Percentiles rank a stretch among this genome's conserved stretches.
These are phyloP conservation scores for Cladosporium cucumerinum DNA, from an alignment of 2,329 filamentous ascomycete species.

Conservation along the genomic window DNA sequence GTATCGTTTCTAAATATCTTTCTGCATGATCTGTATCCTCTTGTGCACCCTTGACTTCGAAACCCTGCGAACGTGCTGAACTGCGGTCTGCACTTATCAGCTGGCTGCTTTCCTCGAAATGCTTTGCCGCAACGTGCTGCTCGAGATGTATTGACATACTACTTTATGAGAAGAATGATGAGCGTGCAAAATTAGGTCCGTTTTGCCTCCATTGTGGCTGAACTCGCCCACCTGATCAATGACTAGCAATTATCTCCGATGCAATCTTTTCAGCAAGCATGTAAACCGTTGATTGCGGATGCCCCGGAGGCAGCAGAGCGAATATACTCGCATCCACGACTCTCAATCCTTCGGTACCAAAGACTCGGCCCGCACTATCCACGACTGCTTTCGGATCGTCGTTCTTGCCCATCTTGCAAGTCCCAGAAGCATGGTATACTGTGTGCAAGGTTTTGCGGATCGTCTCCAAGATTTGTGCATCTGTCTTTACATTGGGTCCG, in stretches of 20 bases:
- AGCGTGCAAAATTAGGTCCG: too few relatives aligned
- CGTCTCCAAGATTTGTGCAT: slow-evolving; percentile 16
- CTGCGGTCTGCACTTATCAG: too few relatives aligned
- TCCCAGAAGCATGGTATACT: slow-evolving; percentile 18
- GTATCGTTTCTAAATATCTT: too few relatives aligned
- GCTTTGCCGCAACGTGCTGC: too few relatives aligned
- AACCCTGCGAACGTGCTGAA: too few relatives aligned
- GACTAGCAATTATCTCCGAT: not conserved
- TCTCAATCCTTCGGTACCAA: slow-evolving; percentile 23
- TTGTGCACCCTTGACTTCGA: too few relatives aligned
- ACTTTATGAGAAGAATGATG: too few relatives aligned
- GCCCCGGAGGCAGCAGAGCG: slow-evolving; percentile 26
- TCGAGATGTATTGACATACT: too few relatives aligned
- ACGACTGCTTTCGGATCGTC: slow-evolving; percentile 24
- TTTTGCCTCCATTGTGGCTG: too few relatives aligned
- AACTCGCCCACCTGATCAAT: too few relatives aligned
- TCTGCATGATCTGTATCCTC: too few relatives aligned
- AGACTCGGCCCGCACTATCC: slow-evolving; percentile 22
- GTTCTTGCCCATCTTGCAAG: slow-evolving; percentile 23
- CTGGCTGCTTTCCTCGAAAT: too few relatives aligned
- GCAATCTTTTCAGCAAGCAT: slow-evolving; percentile 10
- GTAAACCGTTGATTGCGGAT: slow-evolving; percentile 25
- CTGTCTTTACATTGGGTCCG: slow-evolving; percentile 20
- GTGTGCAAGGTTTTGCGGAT: slow-evolving; percentile 6
- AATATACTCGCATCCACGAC: slow-evolving; percentile 27